Conservation (phyloP, 495 filamentous ascomycete genomes). For the Podospora tetraspora region DNA sequence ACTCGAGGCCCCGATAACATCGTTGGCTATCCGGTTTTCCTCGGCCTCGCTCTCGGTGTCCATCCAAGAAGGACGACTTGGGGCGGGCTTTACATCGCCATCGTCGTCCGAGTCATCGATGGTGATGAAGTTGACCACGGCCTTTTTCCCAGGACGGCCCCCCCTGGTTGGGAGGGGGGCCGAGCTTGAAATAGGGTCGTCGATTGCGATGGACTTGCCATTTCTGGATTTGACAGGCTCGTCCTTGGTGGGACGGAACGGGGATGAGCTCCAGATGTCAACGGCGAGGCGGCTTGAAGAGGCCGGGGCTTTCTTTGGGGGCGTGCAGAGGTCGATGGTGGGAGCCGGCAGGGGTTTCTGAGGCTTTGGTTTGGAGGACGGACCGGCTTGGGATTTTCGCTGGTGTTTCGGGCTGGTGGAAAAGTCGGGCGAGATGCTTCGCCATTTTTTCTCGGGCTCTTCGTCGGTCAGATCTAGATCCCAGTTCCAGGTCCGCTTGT, state of each 20-base stretch:
- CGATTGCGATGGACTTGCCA: background rate
- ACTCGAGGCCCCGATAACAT: background rate
- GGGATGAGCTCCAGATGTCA: background rate
- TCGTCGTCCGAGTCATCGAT: constrained; percentile 32
- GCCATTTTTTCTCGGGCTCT: background rate
- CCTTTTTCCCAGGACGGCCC: background rate
- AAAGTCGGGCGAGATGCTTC: background rate
- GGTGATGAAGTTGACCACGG: constrained; percentile 13
- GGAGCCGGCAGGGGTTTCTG: background rate
- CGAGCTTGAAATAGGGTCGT: constrained; percentile 46
- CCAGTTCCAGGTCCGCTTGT: background rate
- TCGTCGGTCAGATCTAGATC: background rate
- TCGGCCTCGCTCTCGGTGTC: constrained; percentile 21
- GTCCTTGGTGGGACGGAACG: background rate
- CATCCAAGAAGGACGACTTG: background rate
- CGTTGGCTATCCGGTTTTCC: background rate
- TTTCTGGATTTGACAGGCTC: background rate
- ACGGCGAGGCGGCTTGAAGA: background rate
- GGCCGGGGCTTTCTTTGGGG: background rate
- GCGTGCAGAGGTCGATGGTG: background rate
- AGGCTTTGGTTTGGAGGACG: background rate
- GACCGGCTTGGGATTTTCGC: background rate
- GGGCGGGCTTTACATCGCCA: background rate
- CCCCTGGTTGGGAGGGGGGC: constrained; percentile 29
- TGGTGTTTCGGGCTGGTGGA: background rate